phyloP scores from a whole-genome alignment of 306 rosid genomes.

The barrel medic (Medicago truncatula) region DNA sequence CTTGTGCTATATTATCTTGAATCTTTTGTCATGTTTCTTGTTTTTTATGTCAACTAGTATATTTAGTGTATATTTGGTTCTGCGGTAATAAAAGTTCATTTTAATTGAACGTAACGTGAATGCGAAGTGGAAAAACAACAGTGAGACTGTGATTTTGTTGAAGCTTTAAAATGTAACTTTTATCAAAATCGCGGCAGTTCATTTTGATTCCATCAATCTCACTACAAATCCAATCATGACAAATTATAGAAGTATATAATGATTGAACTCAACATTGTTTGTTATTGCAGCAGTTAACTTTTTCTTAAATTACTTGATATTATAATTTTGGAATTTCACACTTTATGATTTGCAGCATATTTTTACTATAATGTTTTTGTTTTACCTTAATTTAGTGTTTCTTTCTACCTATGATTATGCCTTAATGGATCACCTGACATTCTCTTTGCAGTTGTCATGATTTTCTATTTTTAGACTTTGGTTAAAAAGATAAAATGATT shows the following conservation, averaged over 20 bases:
- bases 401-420: constrained; percentile 18
- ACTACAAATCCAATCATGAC: not conserved
- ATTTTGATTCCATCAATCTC: not conserved
- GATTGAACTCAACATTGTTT: constrained; percentile 24
- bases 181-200: not conserved
- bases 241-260: not conserved
- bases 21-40: constrained; percentile 34
- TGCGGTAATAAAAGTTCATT: not conserved
- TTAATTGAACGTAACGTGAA: not conserved
- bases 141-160: not conserved
- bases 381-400: not conserved
- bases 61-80: not conserved
- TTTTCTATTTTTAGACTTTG: constrained; percentile 21
- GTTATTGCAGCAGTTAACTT: not conserved
- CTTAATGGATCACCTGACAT: constrained; percentile 24
- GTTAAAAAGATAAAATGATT: not conserved
- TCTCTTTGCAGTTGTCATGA: constrained; percentile 13
- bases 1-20: constrained; percentile 40
- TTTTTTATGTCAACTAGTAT: constrained; percentile 32
- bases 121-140: not conserved
- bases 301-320: constrained; percentile 5
- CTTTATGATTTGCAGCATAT: constrained; percentile 6
- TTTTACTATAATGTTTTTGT: constrained; percentile 4
- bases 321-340: constrained; percentile 25
- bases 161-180: not conserved